Evolutionary conservation across 805 yeast species (phyloP), one percentile per base, ranked within the genome.

Genomic region (Hyphopichia homilentoma): DNA sequence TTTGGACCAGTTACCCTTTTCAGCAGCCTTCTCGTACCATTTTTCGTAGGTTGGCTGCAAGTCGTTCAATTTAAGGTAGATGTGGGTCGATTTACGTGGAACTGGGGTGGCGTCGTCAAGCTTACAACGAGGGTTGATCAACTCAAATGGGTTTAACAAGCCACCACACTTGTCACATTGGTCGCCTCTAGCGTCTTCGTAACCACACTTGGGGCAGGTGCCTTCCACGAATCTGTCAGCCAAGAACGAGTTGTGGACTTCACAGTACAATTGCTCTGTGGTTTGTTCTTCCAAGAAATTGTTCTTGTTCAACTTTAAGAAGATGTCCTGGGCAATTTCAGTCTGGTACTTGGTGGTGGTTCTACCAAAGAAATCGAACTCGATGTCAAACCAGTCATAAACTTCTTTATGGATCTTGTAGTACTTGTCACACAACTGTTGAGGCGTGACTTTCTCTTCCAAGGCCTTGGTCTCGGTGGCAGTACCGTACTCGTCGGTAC

Each of bases 401-500:
- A 93, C 93, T 28, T 84, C 85, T 40, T 80, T 73, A 59, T 93
- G 99, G 44, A 93, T 73, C 38, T 73, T 71, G 60, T 87, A 83
- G 61, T 86, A 93, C 60, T 90, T 93, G 60, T 83, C 87, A 72
- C 97, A 93, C 48, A 93, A 70, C 56, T 87, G 82, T 48, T 77
- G 69, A 30, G 99, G 98, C 3, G 95, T 75, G 39, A 85, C 83
- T 25, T 83, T 80, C 54, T 93, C 98, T 58, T 90, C 97, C 31
- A 93, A 65, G 7, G 98, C 98, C 65, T 90, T 93, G 18, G 98
- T 93, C 62, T 93, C 99, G 11, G 98, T 93, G 29, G 99, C 99
- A 36, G 99, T 93, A 57, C 99, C 99, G 57, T 93, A 93, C 65
- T 93, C 99, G 58, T 93, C 99, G 23, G 98, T 93, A 65, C 99